Percentiles rank a stretch among this genome's conserved stretches.
Conservation (phyloP, 176 grass and related monocot genomes). For the Lolium perenne region DNA sequence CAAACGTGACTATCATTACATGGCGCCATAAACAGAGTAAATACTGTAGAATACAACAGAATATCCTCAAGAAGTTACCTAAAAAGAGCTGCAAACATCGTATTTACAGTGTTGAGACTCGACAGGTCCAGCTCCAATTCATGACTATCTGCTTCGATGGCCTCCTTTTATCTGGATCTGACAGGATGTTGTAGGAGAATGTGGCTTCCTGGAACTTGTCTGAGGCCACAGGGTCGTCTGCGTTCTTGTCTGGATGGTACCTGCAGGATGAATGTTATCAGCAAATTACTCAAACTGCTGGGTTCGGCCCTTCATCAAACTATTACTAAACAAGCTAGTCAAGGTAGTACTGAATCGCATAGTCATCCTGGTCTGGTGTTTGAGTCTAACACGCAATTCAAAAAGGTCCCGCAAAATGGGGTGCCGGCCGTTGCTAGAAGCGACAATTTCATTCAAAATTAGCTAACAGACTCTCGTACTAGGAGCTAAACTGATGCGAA, state of each 20-base stretch:
- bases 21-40: constrained; percentile 9
- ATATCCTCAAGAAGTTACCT: constrained; percentile 59
- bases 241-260: constrained; percentile 99
- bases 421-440: background rate
- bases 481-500: background rate
- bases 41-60: constrained; percentile 29
- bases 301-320: background rate
- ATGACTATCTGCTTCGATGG: constrained; percentile 87
- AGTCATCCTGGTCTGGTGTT: background rate
- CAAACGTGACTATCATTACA: constrained; percentile 40
- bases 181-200: constrained; percentile 99
- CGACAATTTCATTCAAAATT: background rate
- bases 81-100: constrained; percentile 97
- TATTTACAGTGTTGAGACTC: constrained; percentile 98
- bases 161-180: constrained; percentile 95
- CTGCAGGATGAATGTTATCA: constrained; percentile 36
- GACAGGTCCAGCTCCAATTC: constrained; percentile 98
- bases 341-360: constrained; percentile 16
- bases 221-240: constrained; percentile 83
- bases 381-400: constrained; percentile 15
- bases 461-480: background rate
- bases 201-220: constrained; percentile 96
- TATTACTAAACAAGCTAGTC: background rate
- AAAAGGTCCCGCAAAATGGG: background rate
- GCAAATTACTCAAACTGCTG: constrained; percentile 3